phyloP scores from a whole-genome alignment of 139 green algal species.

The Chlorella sp. region DNA sequence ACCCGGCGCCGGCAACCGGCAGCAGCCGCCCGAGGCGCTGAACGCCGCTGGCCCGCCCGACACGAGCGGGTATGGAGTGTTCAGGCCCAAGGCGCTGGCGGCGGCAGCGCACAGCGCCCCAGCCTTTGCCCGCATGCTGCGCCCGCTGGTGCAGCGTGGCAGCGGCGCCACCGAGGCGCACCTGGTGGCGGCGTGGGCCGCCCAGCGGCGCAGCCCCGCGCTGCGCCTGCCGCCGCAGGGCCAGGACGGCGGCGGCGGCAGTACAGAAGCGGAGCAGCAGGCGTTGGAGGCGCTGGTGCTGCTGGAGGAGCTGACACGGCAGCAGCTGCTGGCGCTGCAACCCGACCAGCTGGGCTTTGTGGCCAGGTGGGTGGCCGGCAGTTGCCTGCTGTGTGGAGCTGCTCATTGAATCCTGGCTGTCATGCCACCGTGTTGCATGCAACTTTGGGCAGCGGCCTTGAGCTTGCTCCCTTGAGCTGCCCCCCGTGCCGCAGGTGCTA shows the following conservation, averaged over 20 bases:
- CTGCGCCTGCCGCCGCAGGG: not conserved
- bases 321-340: not conserved
- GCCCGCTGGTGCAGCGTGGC: not conserved
- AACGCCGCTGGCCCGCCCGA: too few relatives aligned
- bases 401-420: too few relatives aligned
- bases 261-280: too few relatives aligned
- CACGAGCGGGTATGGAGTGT: not conserved
- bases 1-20: too few relatives aligned
- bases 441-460: too few relatives aligned
- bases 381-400: not conserved
- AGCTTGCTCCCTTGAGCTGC: too few relatives aligned
- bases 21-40: too few relatives aligned
- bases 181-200: conserved; percentile 21
- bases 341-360: conserved; percentile 28
- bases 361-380: not conserved
- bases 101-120: not conserved
- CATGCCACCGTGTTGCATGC: too few relatives aligned
- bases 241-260: not conserved
- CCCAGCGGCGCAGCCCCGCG: conserved; percentile 8
- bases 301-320: conserved; percentile 18
- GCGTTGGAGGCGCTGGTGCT: conserved; percentile 2
- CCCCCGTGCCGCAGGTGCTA: conserved; percentile 12
- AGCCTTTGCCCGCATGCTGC: not conserved
- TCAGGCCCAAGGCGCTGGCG: not conserved
- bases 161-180: conserved; percentile 7